Base-by-base conservation (phyloP, 441 rosid genomes). In the Erysimum cheiri region DNA sequence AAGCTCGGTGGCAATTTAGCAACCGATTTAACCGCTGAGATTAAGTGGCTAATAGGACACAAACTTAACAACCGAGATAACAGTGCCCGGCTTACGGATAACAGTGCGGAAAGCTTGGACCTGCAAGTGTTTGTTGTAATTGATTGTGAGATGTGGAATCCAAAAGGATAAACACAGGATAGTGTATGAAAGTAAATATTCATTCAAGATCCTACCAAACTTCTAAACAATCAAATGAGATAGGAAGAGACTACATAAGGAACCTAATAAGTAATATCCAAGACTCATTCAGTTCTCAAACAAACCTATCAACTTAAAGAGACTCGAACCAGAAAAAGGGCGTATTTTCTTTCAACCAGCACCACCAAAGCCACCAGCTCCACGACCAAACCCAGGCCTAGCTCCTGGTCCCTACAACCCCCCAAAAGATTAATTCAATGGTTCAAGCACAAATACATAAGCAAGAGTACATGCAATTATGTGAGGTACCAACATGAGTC, bases 361-460 rank as follows among this genome's bases (percentile, higher is more conserved):
- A 49, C 55, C 55, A 10, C n/a, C 24, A 48, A 49, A 49, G 3
- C 55, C n/a, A 47, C 29, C 26, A 47, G 28, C 12, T 47, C 52
- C 29, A 22, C n/a, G 6, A 10, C 29, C 53, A 48, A 19, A 48
- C 29, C 54, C n/a, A 22, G 3, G 14, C 3, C 54, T 48, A 48
- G 2, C 32, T 50, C 15, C 32, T 26, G 56, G 24, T 22, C 24
- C 24, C 24, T 2, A 2, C 24, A 22, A 22, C 24, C 24, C 24
- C 24, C 24, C 24, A 22, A 22, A 22, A 22, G 24, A n/a, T n/a
- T n/a, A n/a, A 22, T 22, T 22, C 24, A 22, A 22, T 22, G 24
- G 33, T 43, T n/a, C 47, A 41, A 4, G 17, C 47, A 12, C 47
- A 13, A n/a, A 31, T 6, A 31, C 2, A 40, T 3, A 26, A 13